Percentiles rank a stretch among this genome's conserved stretches.
Conservation (phyloP, 208 protist genomes). For the Acanthamoeba triangularis region DNA sequence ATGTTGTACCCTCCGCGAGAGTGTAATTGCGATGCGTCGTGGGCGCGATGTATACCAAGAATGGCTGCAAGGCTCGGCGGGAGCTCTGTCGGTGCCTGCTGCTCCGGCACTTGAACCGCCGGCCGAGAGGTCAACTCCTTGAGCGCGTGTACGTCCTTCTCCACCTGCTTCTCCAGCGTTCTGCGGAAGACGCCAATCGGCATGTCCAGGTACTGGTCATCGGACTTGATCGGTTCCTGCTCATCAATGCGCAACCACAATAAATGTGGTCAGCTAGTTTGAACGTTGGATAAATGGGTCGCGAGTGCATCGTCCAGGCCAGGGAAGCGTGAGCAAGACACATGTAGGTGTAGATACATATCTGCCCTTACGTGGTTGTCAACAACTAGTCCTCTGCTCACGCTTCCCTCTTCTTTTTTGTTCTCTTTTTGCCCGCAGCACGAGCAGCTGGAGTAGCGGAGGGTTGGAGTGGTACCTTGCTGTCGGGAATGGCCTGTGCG, state of each 20-base stretch:
- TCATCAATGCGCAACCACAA: neutral
- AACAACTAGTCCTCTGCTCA: neutral
- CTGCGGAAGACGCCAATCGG: slow-evolving; percentile 9
- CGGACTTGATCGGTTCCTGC: neutral
- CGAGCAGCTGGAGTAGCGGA: neutral
- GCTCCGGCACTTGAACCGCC: neutral
- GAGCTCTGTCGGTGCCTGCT: neutral
- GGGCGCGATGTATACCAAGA: neutral
- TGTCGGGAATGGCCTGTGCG: neutral
- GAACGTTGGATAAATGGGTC: neutral
- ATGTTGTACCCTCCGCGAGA: neutral
- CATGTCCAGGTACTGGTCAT: slow-evolving; percentile 38
- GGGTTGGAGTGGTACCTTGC: neutral
- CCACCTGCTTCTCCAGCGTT: slow-evolving; percentile 21
- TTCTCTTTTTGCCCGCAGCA: neutral
- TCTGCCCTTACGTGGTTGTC: neutral
- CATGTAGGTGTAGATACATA: too few relatives aligned
- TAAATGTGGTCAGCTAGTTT: neutral
- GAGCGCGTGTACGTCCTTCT: slow-evolving; percentile 10
- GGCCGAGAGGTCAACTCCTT: slow-evolving; percentile 25
- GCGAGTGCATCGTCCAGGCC: too few relatives aligned
- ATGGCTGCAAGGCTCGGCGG: slow-evolving; percentile 41
- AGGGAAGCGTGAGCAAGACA: too few relatives aligned
- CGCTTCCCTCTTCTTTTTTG: neutral
- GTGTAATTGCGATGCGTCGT: neutral